phyloP scores from a whole-genome alignment of 2,329 filamentous ascomycete species.

The Scytalidium lignicola region DNA sequence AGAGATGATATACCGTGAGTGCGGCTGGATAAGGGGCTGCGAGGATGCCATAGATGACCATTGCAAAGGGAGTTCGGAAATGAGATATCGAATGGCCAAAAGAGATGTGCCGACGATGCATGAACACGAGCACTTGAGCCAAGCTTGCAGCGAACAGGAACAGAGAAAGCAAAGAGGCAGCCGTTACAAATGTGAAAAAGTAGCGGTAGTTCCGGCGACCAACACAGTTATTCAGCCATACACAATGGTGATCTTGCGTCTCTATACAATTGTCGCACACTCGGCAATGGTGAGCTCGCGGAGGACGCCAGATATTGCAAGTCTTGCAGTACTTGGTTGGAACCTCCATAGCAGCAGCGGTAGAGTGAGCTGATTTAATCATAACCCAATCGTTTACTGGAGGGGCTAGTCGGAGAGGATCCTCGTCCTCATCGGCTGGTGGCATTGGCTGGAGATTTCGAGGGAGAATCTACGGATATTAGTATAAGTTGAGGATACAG shows the following conservation, averaged over 20 bases:
- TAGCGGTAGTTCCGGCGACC: constrained; percentile 96
- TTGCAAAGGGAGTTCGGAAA: constrained; percentile 78
- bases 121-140: constrained; percentile 75
- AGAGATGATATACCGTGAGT: constrained; percentile 83
- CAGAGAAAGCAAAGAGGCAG: constrained; percentile 68
- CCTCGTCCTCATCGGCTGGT: constrained; percentile 67
- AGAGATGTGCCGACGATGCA: constrained; percentile 53
- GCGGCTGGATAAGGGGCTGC: constrained; percentile 75
- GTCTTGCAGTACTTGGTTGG: constrained; percentile 98
- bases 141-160: constrained; percentile 74
- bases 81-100: constrained; percentile 65
- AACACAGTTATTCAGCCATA: constrained; percentile 98
- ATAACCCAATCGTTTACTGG: constrained; percentile 91
- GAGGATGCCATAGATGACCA: constrained; percentile 78
- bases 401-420: constrained; percentile 76
- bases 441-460: constrained; percentile 88
- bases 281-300: constrained; percentile 91
- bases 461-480: constrained; percentile 70
- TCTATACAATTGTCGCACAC: constrained; percentile 97
- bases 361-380: constrained; percentile 71
- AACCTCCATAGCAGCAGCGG: constrained; percentile 88
- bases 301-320: constrained; percentile 95
- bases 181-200: constrained; percentile 87
- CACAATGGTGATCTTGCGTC: constrained; percentile 95
- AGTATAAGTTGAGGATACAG: constrained; percentile 9